Evolutionary conservation across 2,329 filamentous ascomycete genomes (phyloP).

Genomic region (Nemania abortiva): DNA sequence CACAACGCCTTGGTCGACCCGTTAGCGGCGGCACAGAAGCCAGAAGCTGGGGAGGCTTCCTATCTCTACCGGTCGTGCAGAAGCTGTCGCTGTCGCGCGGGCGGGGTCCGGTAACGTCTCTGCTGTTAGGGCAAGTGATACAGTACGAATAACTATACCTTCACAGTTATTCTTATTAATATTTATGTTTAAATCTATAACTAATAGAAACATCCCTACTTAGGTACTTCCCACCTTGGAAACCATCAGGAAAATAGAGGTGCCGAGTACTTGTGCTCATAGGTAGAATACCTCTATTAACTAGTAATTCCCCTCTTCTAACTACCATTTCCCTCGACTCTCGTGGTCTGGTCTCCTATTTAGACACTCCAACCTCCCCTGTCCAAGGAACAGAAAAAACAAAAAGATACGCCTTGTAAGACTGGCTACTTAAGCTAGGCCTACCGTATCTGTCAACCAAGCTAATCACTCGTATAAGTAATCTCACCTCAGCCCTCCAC

Average conservation of each 20-base stretch:
- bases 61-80: not conserved
- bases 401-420: not conserved
- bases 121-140: not conserved
- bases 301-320: too few species aligned
- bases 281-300: too few species aligned
- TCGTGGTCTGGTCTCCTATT: not conserved
- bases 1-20: not conserved
- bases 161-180: too few species aligned
- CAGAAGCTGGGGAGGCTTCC: not conserved
- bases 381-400: not conserved
- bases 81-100: too few species aligned
- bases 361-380: not conserved
- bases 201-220: too few species aligned
- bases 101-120: not conserved
- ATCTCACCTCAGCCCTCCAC: conserved; percentile 29
- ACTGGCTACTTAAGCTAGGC: not conserved
- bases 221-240: too few species aligned
- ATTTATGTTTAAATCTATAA: too few species aligned
- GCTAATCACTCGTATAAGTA: not conserved
- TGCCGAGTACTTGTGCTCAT: too few species aligned
- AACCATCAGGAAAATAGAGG: too few species aligned
- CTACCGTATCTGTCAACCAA: not conserved
- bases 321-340: not conserved
- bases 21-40: not conserved
- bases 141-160: too few species aligned